phyloP scores from a whole-genome alignment of 768 basidiomycete species.

The Calocera viscosa region DNA sequence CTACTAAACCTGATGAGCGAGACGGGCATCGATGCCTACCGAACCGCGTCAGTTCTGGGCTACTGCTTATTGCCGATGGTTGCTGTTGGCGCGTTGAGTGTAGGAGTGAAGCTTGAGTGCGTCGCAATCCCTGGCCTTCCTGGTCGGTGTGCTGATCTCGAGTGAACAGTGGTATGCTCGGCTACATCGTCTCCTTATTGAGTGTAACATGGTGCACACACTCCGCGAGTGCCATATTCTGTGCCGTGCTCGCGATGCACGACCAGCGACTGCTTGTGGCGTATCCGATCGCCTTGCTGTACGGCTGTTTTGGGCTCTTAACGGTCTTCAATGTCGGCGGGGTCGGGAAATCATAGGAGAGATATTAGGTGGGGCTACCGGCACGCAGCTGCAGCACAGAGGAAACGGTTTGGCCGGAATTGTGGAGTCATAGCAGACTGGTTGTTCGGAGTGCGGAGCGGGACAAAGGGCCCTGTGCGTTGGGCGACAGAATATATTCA shows the following conservation, averaged over 20 bases:
- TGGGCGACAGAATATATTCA: too few relatives aligned
- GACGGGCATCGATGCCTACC: conserved; percentile 87
- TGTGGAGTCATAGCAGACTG: too few relatives aligned
- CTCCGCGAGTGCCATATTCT: conserved; percentile 89
- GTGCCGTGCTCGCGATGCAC: conserved; percentile 88
- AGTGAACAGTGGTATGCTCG: conserved; percentile 54
- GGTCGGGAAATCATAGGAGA: background rate
- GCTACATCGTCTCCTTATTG: conserved; percentile 68
- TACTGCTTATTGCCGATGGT: conserved; percentile 98
- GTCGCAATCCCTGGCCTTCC: conserved; percentile 26
- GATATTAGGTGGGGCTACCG: too few relatives aligned
- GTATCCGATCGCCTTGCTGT: conserved; percentile 88
- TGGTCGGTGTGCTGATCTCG: background rate
- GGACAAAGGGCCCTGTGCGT: too few relatives aligned
- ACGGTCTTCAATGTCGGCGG: conserved; percentile 63
- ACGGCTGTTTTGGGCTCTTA: conserved; percentile 85
- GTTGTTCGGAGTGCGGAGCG: too few relatives aligned
- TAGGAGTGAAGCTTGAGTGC: conserved; percentile 77
- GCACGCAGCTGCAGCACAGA: too few relatives aligned
- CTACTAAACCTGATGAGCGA: conserved; percentile 96
- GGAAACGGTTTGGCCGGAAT: too few relatives aligned
- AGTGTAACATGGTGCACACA: conserved; percentile 96
- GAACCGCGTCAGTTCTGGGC: conserved; percentile 86
- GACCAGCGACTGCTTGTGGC: conserved; percentile 90
- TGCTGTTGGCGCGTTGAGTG: conserved; percentile 77